Evolutionary conservation across 2,329 filamentous ascomycete species (phyloP).

Genomic region (Alternaria arborescens): DNA sequence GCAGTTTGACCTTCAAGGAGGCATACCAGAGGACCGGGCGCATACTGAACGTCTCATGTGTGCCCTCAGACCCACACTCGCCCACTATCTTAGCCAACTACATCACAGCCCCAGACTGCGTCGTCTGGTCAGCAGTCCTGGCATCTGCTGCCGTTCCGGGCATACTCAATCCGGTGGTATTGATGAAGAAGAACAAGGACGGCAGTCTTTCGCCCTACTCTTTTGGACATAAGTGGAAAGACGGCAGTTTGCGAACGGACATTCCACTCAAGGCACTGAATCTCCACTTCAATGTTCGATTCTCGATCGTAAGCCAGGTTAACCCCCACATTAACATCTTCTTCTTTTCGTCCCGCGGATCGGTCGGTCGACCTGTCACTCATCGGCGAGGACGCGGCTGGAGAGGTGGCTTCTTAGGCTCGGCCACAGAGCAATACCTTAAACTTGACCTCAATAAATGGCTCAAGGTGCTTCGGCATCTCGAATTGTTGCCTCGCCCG

Average conservation of each 20-base stretch:
- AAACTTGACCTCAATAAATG: constrained; percentile 98
- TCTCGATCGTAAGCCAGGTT: constrained; percentile 86
- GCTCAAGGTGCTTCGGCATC: constrained; percentile 91
- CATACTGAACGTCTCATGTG: constrained; percentile 94
- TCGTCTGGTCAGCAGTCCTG: constrained; percentile 96
- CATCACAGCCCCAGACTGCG: constrained; percentile 92
- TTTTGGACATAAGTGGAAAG: constrained; percentile 99
- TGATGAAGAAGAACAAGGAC: constrained; percentile 84
- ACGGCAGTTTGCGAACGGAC: constrained; percentile 91
- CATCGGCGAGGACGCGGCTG: constrained; percentile 93
- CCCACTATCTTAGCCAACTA: constrained; percentile 94
- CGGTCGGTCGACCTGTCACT: constrained; percentile 90
- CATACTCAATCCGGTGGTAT: constrained; percentile 92
- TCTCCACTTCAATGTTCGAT: constrained; percentile 97
- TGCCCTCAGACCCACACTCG: constrained; percentile 94
- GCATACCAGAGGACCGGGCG: constrained; percentile 93
- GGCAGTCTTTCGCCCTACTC: constrained; percentile 87
- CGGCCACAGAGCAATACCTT: constrained; percentile 90
- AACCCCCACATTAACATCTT: constrained; percentile 99
- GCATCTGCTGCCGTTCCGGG: constrained; percentile 95
- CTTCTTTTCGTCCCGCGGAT: constrained; percentile 94
- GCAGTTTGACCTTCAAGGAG: constrained; percentile 92
- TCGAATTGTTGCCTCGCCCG: constrained; percentile 89
- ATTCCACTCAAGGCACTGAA: constrained; percentile 95
- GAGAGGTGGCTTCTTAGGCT: constrained; percentile 94